Conservation (phyloP, 1,284 basidiomycete species). For the Ganoderma sinense region DNA sequence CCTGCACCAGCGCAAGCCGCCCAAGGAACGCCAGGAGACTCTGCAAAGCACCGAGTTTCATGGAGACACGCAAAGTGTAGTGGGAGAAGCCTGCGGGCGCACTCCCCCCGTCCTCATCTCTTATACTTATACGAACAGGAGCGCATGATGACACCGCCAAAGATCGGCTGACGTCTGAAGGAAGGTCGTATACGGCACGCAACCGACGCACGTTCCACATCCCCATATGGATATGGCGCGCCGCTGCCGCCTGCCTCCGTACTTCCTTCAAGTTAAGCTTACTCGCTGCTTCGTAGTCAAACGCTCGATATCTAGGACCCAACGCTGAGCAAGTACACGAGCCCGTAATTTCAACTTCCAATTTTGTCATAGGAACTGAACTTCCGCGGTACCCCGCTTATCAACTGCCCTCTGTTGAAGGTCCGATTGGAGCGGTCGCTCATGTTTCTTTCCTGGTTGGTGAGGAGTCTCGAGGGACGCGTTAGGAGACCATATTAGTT, state of each 20-base stretch:
- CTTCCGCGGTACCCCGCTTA: no score
- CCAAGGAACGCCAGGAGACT: slow-evolving; percentile 6
- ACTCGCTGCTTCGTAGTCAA: no score
- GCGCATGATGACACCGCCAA: not conserved
- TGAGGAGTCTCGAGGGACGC: no score
- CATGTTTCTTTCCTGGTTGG: no score
- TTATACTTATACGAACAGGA: not conserved
- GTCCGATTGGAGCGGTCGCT: no score
- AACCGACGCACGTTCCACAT: slow-evolving; percentile 1
- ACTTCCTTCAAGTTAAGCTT: not conserved
- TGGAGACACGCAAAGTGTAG: not conserved
- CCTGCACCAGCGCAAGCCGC: slow-evolving; percentile 15
- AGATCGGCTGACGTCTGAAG: not conserved
- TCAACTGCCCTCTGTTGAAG: no score
- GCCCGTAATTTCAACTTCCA: no score
- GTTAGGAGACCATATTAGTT: slow-evolving; percentile 70
- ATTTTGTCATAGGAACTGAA: no score
- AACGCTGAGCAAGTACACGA: no score
- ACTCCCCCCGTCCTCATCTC: no score
- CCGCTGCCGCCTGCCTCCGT: not conserved
- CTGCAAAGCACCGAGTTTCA: slow-evolving; percentile 7
- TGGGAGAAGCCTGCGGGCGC: not conserved
- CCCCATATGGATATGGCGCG: not conserved
- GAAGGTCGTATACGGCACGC: not conserved
- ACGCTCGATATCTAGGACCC: no score